Evolutionary conservation across 176 grass and related monocot species (phyloP).

Genomic region (Themeda triandra): DNA sequence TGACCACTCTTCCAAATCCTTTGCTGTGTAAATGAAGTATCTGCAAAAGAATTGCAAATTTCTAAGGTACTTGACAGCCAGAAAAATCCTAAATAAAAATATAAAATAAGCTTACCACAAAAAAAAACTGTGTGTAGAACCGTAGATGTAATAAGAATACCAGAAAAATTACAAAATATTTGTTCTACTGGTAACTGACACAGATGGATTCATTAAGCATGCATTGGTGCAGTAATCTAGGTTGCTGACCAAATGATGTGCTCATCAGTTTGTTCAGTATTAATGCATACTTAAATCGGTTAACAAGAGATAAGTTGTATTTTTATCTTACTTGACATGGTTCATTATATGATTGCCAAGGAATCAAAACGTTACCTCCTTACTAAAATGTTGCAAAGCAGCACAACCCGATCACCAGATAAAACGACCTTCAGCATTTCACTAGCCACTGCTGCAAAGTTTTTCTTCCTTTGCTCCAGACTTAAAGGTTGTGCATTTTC

Average conservation of each 20-base stretch:
- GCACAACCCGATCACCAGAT: constrained; percentile 66
- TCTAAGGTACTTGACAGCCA: neutral
- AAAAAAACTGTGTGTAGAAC: neutral
- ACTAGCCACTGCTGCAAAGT: constrained; percentile 57
- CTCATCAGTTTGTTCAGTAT: neutral
- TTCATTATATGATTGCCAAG: constrained; percentile 8
- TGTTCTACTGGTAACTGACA: constrained; percentile 5
- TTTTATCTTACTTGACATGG: neutral
- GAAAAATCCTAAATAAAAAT: neutral
- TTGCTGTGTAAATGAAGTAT: constrained; percentile 93
- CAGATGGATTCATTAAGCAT: neutral
- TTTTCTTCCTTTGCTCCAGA: constrained; percentile 88
- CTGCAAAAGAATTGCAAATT: constrained; percentile 43
- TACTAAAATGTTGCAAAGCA: constrained; percentile 94
- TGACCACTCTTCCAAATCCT: constrained; percentile 92
- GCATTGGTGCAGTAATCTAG: neutral
- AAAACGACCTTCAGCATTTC: constrained; percentile 79
- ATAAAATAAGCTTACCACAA: neutral
- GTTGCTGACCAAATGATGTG: neutral
- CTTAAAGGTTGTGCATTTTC: constrained; percentile 52
- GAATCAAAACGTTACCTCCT: constrained; percentile 62
- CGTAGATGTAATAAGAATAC: neutral
- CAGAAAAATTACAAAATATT: neutral
- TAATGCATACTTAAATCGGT: neutral
- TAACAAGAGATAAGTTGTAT: neutral